Conservation (phyloP, 139 green algal genomes). For the Chlorella sorokiniana region DNA sequence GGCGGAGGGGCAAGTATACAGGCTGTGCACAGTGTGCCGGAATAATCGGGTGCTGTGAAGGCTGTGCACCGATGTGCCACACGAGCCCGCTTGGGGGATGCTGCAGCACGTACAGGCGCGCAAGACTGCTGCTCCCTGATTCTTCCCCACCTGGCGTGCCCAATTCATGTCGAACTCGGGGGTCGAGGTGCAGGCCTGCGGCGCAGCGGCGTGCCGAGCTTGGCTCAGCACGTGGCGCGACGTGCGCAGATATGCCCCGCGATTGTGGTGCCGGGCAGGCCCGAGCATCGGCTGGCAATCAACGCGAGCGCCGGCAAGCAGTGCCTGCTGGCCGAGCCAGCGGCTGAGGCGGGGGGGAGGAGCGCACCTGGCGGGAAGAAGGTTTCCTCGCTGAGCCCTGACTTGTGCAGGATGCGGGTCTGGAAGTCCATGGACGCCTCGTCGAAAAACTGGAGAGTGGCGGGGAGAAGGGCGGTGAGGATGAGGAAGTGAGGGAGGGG, state of each 20-base stretch:
- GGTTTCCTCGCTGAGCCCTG: conserved; percentile 70
- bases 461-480: background rate
- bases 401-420: conserved; percentile 62
- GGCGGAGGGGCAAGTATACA: no score
- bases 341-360: no score
- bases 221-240: conserved; percentile 25
- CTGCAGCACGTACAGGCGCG: no score
- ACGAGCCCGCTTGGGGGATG: no score
- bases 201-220: background rate
- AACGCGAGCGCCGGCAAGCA: background rate
- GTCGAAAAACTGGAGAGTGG: conserved; percentile 49
- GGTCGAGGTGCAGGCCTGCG: conserved; percentile 50
- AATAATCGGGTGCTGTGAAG: no score
- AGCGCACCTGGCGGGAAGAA: conserved; percentile 67
- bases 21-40: no score
- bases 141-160: no score
- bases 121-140: no score
- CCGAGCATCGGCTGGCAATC: no score
- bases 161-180: conserved; percentile 57
- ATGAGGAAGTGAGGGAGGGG: background rate
- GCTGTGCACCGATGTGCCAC: no score
- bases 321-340: background rate
- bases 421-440: conserved; percentile 78
- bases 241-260: no score
- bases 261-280: no score